Evolutionary conservation across 257 asterid species (phyloP).

Genomic region (Solanum medicagineum): DNA sequence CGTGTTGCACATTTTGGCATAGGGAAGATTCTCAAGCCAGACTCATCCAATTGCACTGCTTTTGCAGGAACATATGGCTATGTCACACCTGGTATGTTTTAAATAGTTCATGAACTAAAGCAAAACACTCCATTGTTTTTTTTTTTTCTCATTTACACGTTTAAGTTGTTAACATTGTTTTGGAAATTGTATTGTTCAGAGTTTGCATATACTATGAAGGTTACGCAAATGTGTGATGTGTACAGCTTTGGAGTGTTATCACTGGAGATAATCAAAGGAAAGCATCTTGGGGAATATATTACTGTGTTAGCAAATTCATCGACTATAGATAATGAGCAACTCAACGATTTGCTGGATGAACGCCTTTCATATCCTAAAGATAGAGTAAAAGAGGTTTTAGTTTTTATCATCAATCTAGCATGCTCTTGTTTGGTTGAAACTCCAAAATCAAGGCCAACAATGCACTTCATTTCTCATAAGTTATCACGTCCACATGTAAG

Average conservation of each 20-base stretch:
- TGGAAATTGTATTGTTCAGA: background rate
- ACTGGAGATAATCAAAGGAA: background rate
- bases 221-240: background rate
- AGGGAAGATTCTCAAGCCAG: too few species aligned
- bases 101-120: background rate
- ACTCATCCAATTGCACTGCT: too few species aligned
- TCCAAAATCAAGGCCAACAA: background rate
- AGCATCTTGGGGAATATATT: background rate
- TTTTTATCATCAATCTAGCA: background rate
- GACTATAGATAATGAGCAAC: background rate
- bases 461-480: background rate
- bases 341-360: background rate
- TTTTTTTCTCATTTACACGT: background rate
- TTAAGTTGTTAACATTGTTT: background rate
- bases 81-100: background rate
- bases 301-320: too few species aligned
- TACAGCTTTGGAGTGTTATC: conserved; percentile 6
- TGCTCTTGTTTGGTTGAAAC: background rate
- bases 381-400: background rate
- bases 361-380: background rate
- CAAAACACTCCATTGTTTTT: background rate
- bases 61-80: too few species aligned
- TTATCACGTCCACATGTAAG: background rate
- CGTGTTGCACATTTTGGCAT: background rate
- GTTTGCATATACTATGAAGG: conserved; percentile 2